Base-by-base conservation (phyloP, 192 early-diverging fungal genomes). In the Coemansia sp. region DNA sequence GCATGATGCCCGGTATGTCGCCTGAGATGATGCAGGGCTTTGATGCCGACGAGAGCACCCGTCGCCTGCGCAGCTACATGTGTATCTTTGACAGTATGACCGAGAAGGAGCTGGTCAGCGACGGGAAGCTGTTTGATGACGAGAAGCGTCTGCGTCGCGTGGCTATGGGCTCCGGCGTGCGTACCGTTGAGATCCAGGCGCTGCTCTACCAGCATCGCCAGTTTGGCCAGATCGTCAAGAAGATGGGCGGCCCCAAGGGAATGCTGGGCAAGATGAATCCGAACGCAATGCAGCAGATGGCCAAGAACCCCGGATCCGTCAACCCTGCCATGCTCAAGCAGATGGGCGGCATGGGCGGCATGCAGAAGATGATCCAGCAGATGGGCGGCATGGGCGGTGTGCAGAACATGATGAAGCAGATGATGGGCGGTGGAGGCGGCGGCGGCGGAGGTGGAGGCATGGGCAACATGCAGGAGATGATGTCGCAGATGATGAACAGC, bases 61-160 rank as follows among this genome's bases (percentile, higher is more conserved):
- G 84, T 16, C 77, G 81, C 21, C 70, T 89, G 48, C 85, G 87
- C 81, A 86, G 86, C 48, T 92, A 92, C 74, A 91, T 95, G 89
- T 92, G 91, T 64, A 90, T 97, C 71, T 94, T 98, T 87, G 96
- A 98, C 73, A 94, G 92, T 68, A 98, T 98, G 96, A 98, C 87
- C 5, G 93, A 96, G 52, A 8, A 9, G 8, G 96, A 98, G 77
- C 82, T 98, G 32, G 92, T 91, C 68, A 89, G 92, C 68, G 95
- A 97, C 69, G 92, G 89, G 37, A 92, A 91, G 62, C 49, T 90
- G n/a, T 97, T 98, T 76, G 71, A 75, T 2, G 84, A 89, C 16
- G 86, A 97, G 53, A 87, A 86, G 32, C 83, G 95, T 32, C 70
- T 98, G 43, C 67, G 86, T 8, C 88, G 96, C 19, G 87, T 98